phyloP scores from a whole-genome alignment of 2,329 filamentous ascomycete genomes.

The Tolypocladium nubicola region DNA sequence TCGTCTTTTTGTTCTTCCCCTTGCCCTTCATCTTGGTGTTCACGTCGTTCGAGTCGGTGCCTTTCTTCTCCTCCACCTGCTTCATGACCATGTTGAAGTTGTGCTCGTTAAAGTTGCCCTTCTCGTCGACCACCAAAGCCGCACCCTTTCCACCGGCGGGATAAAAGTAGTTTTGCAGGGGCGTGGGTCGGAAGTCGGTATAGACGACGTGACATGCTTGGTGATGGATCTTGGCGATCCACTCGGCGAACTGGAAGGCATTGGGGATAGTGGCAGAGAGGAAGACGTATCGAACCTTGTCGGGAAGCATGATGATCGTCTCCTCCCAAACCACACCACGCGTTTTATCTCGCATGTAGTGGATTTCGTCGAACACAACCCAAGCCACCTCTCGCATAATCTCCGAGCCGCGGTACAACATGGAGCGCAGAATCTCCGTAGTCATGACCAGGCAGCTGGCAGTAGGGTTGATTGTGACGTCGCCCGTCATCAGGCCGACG shows the following conservation, averaged over 20 bases:
- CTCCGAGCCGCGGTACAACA: slow-evolving; percentile 95
- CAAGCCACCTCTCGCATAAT: slow-evolving; percentile 99
- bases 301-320: slow-evolving; percentile 92
- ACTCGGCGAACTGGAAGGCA: slow-evolving; percentile 97
- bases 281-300: slow-evolving; percentile 98
- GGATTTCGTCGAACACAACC: slow-evolving; percentile 98
- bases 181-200: slow-evolving; percentile 94
- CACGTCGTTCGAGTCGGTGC: slow-evolving; percentile 69
- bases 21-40: slow-evolving; percentile 74
- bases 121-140: slow-evolving; percentile 90
- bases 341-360: slow-evolving; percentile 92
- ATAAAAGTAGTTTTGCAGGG: slow-evolving; percentile 96
- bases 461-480: slow-evolving; percentile 98
- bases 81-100: slow-evolving; percentile 97
- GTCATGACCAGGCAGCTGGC: slow-evolving; percentile 98
- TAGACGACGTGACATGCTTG: slow-evolving; percentile 99
- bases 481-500: slow-evolving; percentile 95
- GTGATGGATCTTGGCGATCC: slow-evolving; percentile 96
- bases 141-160: slow-evolving; percentile 88
- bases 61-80: slow-evolving; percentile 77
- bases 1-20: slow-evolving; percentile 84
- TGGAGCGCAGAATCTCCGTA: slow-evolving; percentile 95
- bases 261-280: slow-evolving; percentile 97
- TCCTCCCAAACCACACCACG: slow-evolving; percentile 98
- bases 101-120: slow-evolving; percentile 88